Percentiles rank a stretch among this genome's conserved stretches.
Evolutionary conservation across 148 eudicot genomes (phyloP).

Genomic region (Chenopodium berlandieri): DNA sequence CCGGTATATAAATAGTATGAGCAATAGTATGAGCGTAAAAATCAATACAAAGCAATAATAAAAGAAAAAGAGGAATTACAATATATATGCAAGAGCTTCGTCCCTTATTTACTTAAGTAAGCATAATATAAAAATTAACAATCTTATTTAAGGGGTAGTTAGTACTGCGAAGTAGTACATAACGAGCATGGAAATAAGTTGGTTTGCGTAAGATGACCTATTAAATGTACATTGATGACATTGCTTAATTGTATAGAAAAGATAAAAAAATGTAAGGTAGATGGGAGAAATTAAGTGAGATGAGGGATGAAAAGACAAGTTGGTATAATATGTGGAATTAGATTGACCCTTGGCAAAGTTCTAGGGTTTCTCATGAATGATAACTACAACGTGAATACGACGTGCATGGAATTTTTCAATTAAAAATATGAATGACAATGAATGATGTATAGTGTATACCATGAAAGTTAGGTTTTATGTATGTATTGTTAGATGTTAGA

Average conservation of each 20-base stretch:
- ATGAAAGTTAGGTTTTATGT: conserved; percentile 16
- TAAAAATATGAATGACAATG: not conserved
- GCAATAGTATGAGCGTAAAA: no score
- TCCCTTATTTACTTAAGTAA: not conserved
- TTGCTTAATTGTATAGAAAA: not conserved
- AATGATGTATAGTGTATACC: not conserved
- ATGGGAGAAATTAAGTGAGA: not conserved
- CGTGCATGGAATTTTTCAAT: conserved; percentile 39
- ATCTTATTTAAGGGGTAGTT: not conserved
- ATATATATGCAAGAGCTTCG: not conserved
- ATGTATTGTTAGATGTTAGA: not conserved
- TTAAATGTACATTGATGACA: not conserved
- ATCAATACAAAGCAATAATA: no score
- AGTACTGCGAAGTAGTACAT: not conserved
- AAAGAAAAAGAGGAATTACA: no score
- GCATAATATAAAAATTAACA: no score
- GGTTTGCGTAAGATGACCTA: not conserved
- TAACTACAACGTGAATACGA: conserved; percentile 34
- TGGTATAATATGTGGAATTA: conserved; percentile 6
- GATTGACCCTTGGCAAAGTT: conserved; percentile 26
- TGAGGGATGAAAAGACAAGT: not conserved
- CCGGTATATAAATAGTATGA: no score
- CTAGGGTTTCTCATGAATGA: conserved; percentile 21
- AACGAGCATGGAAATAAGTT: not conserved
- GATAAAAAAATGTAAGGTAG: not conserved